Conservation (phyloP, 805 yeast genomes). For the Nakazawaea ernobii region DNA sequence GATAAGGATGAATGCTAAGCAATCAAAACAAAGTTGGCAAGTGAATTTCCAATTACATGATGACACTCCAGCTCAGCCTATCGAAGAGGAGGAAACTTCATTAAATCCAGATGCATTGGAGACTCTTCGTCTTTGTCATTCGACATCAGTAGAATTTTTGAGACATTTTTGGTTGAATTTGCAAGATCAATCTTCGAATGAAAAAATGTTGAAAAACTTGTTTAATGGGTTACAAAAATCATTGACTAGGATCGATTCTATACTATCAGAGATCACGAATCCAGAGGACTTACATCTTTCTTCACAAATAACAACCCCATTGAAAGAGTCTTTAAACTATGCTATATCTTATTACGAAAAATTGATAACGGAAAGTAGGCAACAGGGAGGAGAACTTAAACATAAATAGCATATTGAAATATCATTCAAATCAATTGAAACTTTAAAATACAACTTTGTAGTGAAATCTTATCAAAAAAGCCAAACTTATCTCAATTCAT, state of each 20-base stretch:
- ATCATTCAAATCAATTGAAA: too few species aligned
- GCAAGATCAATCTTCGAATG: constrained; percentile 25
- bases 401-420: neutral
- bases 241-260: neutral
- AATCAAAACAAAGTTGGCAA: constrained; percentile 43
- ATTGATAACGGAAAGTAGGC: neutral
- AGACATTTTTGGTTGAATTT: constrained; percentile 71
- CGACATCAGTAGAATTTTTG: constrained; percentile 69
- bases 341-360: constrained; percentile 3
- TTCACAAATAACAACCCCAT: constrained; percentile 31
- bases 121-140: constrained; percentile 54
- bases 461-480: neutral
- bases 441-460: neutral
- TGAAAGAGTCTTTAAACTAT: constrained; percentile 20
- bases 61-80: constrained; percentile 14
- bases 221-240: constrained; percentile 5
- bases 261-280: neutral
- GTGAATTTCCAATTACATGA: constrained; percentile 25
- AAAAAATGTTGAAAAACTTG: constrained; percentile 2
- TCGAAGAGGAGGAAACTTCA: constrained; percentile 8
- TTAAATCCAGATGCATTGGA: constrained; percentile 31
- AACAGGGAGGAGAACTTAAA: neutral
- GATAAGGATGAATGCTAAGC: constrained; percentile 49
- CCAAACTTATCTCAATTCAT: constrained; percentile 21
- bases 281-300: neutral